Evolutionary conservation across 768 basidiomycete species (phyloP).

Genomic region (Naganishia randhawae): DNA sequence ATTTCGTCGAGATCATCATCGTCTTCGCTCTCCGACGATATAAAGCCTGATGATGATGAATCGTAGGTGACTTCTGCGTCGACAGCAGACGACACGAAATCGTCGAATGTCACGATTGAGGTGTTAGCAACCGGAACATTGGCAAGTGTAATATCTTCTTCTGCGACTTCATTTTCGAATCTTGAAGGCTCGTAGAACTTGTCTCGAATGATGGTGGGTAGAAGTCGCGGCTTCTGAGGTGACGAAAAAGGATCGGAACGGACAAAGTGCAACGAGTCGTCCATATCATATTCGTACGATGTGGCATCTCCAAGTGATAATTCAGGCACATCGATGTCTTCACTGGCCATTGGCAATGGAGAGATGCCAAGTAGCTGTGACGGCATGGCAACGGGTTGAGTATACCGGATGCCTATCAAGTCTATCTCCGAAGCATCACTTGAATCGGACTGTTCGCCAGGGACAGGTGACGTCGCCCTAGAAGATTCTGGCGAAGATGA

Average conservation of each 20-base stretch:
- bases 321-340: background rate
- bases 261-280: background rate
- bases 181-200: slow-evolving; percentile 21
- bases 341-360: background rate
- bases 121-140: background rate
- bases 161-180: slow-evolving; percentile 6
- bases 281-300: slow-evolving; percentile 4
- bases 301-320: background rate
- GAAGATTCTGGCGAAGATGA: background rate
- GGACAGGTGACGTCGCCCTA: slow-evolving; percentile 6
- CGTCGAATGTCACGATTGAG: background rate
- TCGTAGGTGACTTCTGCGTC: background rate
- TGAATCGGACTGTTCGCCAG: background rate
- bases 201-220: slow-evolving; percentile 21
- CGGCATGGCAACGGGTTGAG: background rate
- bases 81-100: background rate
- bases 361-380: slow-evolving; percentile 2
- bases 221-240: slow-evolving; percentile 13
- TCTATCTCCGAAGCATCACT: background rate
- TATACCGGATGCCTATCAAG: background rate
- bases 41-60: background rate
- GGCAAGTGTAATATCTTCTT: background rate
- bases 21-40: background rate
- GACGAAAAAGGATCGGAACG: slow-evolving; percentile 9
- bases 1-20: slow-evolving; percentile 9